A percentile compares a stretch with the other conserved stretches of the same genome.
These are phyloP conservation scores for Podosphaera xanthii DNA, from an alignment of 2,329 filamentous ascomycete genomes.

Conservation along the genomic window DNA sequence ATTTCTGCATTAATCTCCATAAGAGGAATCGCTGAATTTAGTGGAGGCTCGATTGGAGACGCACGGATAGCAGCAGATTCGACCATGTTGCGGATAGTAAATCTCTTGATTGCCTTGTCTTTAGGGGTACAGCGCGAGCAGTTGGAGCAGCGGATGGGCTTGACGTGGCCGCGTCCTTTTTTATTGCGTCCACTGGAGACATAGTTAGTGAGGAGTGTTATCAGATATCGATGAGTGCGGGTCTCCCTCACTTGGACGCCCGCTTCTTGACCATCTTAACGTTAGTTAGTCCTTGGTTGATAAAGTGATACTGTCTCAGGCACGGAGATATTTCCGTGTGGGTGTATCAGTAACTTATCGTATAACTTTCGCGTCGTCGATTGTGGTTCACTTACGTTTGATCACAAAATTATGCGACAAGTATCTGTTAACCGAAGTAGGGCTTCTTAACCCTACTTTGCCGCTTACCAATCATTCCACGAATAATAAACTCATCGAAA, in stretches of 20 bases:
- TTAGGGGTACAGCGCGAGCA: conserved; percentile 51
- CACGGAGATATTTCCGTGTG: no score
- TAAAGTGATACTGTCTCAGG: no score
- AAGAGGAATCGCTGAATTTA: neutral
- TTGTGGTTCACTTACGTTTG: no score
- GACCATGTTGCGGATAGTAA: conserved; percentile 99
- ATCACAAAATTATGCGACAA: no score
- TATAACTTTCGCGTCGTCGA: no score
- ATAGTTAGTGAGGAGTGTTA: neutral
- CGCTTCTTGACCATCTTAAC: conserved; percentile 51
- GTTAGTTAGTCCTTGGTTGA: conserved; percentile 5
- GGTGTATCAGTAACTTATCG: no score
- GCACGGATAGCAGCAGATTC: conserved; percentile 98
- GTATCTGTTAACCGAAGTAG: neutral
- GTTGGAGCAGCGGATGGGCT: conserved; percentile 90
- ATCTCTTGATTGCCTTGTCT: conserved; percentile 99
- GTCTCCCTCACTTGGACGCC: conserved; percentile 35
- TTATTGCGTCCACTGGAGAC: conserved; percentile 79
- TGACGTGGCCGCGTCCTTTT: conserved; percentile 96
- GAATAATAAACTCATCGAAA: no score
- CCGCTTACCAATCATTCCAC: neutral
- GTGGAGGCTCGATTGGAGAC: conserved; percentile 20
- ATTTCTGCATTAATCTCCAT: neutral
- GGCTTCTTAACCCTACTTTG: neutral
- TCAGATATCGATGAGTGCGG: conserved; percentile 2